Conservation (phyloP, 2,329 filamentous ascomycete genomes). For the Fusarium avenaceum region DNA sequence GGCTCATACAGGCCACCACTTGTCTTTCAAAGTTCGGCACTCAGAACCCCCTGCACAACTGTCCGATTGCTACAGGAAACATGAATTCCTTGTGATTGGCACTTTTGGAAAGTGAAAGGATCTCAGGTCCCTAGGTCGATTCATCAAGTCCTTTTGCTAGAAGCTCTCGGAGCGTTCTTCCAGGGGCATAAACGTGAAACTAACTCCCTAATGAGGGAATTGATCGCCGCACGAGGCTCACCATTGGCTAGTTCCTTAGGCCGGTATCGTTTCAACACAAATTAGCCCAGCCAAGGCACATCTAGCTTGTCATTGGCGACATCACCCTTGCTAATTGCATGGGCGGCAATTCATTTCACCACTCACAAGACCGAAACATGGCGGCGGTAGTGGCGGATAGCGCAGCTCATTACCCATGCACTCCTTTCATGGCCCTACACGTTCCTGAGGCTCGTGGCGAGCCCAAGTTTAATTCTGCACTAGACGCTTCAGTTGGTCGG, state of each 20-base stretch:
- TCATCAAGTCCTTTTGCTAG: conserved; percentile 28
- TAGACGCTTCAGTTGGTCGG: conserved; percentile 28
- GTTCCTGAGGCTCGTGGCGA: conserved; percentile 15
- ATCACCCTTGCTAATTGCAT: conserved; percentile 30
- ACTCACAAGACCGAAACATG: conserved; percentile 26
- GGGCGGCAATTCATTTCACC: conserved; percentile 33
- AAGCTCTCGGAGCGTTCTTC: conserved; percentile 10
- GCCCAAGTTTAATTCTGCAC: background rate
- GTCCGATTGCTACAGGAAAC: conserved; percentile 1
- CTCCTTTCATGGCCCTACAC: conserved; percentile 23
- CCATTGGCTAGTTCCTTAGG: conserved; percentile 26
- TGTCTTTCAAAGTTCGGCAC: conserved; percentile 17
- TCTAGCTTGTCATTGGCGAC: conserved; percentile 28
- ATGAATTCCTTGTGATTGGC: conserved; percentile 31
- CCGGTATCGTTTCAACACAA: conserved; percentile 31
- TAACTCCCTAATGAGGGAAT: conserved; percentile 35
- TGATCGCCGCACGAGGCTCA: conserved; percentile 20
- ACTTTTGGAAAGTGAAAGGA: conserved; percentile 28
- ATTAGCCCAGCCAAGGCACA: conserved; percentile 4
- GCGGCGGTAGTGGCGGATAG: background rate
- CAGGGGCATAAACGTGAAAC: conserved; percentile 33
- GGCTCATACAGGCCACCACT: conserved; percentile 13
- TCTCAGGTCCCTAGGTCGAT: background rate
- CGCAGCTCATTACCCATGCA: conserved; percentile 30
- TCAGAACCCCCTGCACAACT: conserved; percentile 12